Evolutionary conservation across 164 flowering plant species (phyloP), one percentile per base, ranked within the genome.

Genomic region (Magnolia sinica): DNA sequence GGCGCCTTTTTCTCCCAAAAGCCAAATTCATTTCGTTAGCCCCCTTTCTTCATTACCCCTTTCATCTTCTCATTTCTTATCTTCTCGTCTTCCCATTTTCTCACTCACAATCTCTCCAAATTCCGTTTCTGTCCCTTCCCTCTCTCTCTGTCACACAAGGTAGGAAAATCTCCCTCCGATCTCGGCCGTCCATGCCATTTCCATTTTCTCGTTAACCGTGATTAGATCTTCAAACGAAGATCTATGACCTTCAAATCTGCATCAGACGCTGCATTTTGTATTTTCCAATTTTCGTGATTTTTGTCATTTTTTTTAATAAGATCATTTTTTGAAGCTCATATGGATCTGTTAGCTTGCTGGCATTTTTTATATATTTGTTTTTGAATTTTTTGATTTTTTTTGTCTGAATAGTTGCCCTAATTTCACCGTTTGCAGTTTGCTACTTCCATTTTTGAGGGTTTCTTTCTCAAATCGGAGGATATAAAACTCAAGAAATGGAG

Each of bases 401-500:
- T 37, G 4, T 37, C 45, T 37, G 45, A 37, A 37, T 37, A 5
- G 4, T 37, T 37, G 45, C 8, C 22, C 22, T 13, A 59, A 59
- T 59, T 19, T 59, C 64, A 10, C 1, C n/a, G 4, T 59, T 22
- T n/a, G 8, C 11, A n/a, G 24, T 37, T 37, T 37, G 29, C 22
- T 64, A 8, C 24, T 19, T 64, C 1, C 23, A 6, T n/a, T n/a
- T 64, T 64, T 64, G 9, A n/a, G 68, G 24, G 16, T 66, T 24
- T 24, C 9, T 10, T 22, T 24, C 49, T 11, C 18, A 16, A 55
- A 16, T 55, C 61, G 13, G 13, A 55, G 10, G 61, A 16, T 16
- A 8, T 3, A 69, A 31, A 69, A 70, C 9, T 10, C 16, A n/a
- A 50, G 63, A 72, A 27, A 74, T 74, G 76, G 76, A 74, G 55